Evolutionary conservation across 352 stramenopile genomes (phyloP), one percentile per base, ranked within the genome.

Genomic region (Globisporangium camurandrum): DNA sequence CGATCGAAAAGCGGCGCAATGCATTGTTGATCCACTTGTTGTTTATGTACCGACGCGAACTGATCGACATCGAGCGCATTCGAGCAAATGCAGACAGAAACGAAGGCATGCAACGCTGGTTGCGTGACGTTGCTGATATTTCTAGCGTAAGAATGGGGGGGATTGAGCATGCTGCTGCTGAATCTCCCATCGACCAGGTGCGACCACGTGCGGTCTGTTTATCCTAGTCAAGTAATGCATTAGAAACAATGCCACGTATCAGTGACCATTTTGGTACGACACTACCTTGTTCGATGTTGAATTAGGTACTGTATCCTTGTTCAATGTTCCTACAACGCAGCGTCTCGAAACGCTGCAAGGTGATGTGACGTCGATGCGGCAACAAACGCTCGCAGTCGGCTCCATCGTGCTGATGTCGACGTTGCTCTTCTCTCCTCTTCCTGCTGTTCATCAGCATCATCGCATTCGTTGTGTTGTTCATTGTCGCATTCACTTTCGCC

Each of bases 341-440:
- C 10, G 36, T 59, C 30, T 9, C 53, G 51, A 41, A 51, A 64
- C 17, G 22, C 48, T 16, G 50, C 50, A 12, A 70, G 58, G 37
- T 51, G 22, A 5, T 24, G 5, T 9, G 57, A 63, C 24, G 57
- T 56, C 11, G 62, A 66, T 5, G 31, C 14, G 9, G 47, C 48
- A 22, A 70, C 51, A 27, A 61, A 67, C 24, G 51, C 41, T 36
- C 67, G 40, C 19, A 70, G 43, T 9, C 50, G 54, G 23, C 22
- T 27, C 50, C 54, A 57, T 9, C 51, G 52, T 26, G 28, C n/a
- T 36, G 27, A 22, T 14, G 12, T 10, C 4, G 2, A 19, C 17
- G 16, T 22, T 5, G 4, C 20, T 10, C 3, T 19, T 22, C 12
- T 16, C 36, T 16, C 33, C 5, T 19, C 12, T 16, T 39, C 12